Base-by-base conservation (phyloP, 192 early-diverging fungal genomes). In the Coemansia sp. region DNA sequence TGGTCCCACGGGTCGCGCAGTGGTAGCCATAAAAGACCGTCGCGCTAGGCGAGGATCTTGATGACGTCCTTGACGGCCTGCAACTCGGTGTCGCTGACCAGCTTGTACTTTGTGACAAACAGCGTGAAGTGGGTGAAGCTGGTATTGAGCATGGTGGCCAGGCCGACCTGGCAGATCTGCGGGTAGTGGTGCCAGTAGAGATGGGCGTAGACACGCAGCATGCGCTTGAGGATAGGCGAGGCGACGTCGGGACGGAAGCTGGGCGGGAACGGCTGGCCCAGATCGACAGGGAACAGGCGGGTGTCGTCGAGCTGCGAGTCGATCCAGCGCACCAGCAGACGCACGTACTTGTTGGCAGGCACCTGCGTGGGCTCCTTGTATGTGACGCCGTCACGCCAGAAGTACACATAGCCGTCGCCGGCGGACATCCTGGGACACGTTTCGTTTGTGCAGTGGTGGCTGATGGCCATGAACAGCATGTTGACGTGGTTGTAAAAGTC, bases 401-500 rank as follows among this genome's bases (percentile, higher is more conserved):
- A 88, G 79, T 93, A 98, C 69, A 93, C 94, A 72, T 89, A 92
- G 38, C 77, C 86, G 5, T 89, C 81, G 64, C 96, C 95, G 18
- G 95, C 96, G 32, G 91, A 88, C 96, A 98, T 98, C 50, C 89
- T 85, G 9, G 94, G 94, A 71, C 96, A 98, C 11, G 85, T 83
- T 41, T 91, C 86, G 38, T 92, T 89, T 0, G 96, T 98, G 78
- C 96, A 97, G 75, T 92, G 93, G 74, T 90, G 89, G 41, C 89
- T 87, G 40, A 93, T 87, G 9, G 91, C 88, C 61, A 92, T 94
- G 75, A 93, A 98, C 9, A 98, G 81, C 89, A 97, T 89, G 81
- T 96, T 97, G 63, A 95, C 89, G 78, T 98, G 96, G 85, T 96
- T 95, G 81, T 92, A 97, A 76, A 98, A 98, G 78, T 98, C 96